Evolutionary conservation across 2,329 filamentous ascomycete species (phyloP), one percentile per base, ranked within the genome.

Genomic region (Penicillium vulpinum): DNA sequence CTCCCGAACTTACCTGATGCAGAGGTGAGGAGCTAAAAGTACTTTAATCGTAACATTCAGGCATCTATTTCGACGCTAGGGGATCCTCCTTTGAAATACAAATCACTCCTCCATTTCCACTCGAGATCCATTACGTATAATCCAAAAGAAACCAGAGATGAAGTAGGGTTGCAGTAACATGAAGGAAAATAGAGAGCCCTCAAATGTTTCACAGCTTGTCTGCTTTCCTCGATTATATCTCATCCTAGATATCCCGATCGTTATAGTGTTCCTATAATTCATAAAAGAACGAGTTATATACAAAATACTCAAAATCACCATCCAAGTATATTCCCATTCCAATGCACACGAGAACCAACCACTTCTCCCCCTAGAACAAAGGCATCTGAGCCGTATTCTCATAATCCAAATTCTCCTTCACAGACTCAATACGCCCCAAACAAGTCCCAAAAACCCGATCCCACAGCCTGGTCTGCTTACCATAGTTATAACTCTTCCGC

Each of bases 381-480:
- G 73, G 72, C 55, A 77, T 63, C 13, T 22, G 43, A 0, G 62
- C 70, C 11, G 59, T 56, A 24, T 71, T 70, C 0, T 49, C 61
- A 62, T 69, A 75, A 58, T 77, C 74, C 18, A 75, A 55, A 56
- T 74, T 75, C 4, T 56, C 61, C 2, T 65, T 54, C 4, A 44
- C 33, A 1, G 66, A 69, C 63, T 80, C 77, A 45, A 79, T 75
- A 1, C 76, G 66, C 2, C 73, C 68, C 40, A 62, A 45, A 28
- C 67, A 74, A n/a, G 70, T 73, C 0, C 73, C 72, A 58, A 76
- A 76, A 5, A 75, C 46, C 10, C 63, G 61, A 58, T 76, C 74
- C 74, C 74, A 76, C 22, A 76, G 55, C 9, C 70, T 55, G 3
- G 64, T 67, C 57, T 67, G 73, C 59, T 76, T 75, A 26, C 74